Evolutionary conservation across 306 rosid genomes (phyloP), one percentile per base, ranked within the genome.

Genomic region (Prunus dulcis): DNA sequence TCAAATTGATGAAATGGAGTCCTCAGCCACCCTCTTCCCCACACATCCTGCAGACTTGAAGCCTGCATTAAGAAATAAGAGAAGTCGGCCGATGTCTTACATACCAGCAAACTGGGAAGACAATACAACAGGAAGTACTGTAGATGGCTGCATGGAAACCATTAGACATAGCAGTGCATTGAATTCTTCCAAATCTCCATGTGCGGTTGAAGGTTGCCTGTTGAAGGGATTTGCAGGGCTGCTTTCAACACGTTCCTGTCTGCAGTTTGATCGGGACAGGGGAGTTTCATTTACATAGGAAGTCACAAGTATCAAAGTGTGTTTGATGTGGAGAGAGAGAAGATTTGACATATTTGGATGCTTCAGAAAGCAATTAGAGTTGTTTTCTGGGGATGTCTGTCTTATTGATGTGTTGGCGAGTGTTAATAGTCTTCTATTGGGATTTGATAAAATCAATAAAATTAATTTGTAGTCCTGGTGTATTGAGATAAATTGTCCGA

Each of bases 141-240:
- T 60, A 49, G 94, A 82, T 19, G 91, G 85, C 12, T 80, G 73
- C 78, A 86, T 78, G 86, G 95, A 87, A 27, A 79, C 76, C 23
- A 63, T 81, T 34, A 88, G 85, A 76, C 88, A 89, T 38, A 88
- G 69, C 61, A 76, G 81, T 72, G 84, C 91, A 3, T 19, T 88
- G 68, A 88, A 88, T 71, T 88, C 95, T 76, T 83, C 97, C 3
- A 86, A 84, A 76, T 83, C 98, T 74, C 88, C 85, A 10, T 93
- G 99, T 83, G 89, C 98, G 20, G 93, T 93, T 82, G 99, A 92
- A 88, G 93, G 97, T 56, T 89, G 89, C 76, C 79, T 96, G 38
- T 87, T 92, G 19, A 82, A 93, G 88, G 99, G 98, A 38, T 84
- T 93, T 78, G 99, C 97, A 5, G 93, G 96, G 70, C 85, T 96